phyloP scores from a whole-genome alignment of 371 early-diverging fungal genomes.

The Mycotypha africana region DNA sequence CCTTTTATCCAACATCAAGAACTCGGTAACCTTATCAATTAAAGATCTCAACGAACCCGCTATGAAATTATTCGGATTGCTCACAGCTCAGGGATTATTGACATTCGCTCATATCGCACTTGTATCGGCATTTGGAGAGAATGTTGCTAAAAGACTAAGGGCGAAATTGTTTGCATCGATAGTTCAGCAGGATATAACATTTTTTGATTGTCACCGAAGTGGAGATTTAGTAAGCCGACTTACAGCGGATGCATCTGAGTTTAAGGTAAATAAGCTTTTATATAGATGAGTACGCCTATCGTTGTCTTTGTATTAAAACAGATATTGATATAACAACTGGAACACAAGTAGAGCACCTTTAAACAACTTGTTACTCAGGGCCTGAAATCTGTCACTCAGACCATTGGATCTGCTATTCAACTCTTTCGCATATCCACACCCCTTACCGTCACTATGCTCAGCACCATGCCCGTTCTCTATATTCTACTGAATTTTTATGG shows the following conservation, averaged over 20 bases:
- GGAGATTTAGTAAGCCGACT: slow-evolving; percentile 65
- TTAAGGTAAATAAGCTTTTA: slow-evolving; percentile 41
- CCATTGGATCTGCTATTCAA: slow-evolving; percentile 63
- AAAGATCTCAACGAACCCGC: slow-evolving; percentile 49
- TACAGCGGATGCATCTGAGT: slow-evolving; percentile 67
- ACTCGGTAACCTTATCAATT: slow-evolving; percentile 24
- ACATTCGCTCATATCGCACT: slow-evolving; percentile 72
- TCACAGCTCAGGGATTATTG: slow-evolving; percentile 60
- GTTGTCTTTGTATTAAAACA: background rate
- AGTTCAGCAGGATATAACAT: slow-evolving; percentile 63
- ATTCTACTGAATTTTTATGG: slow-evolving; percentile 66
- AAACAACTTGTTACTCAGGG: slow-evolving; percentile 69
- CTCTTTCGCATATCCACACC: slow-evolving; percentile 60
- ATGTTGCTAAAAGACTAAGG: slow-evolving; percentile 55
- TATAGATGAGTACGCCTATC: no score
- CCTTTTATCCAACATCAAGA: slow-evolving; percentile 45
- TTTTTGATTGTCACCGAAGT: slow-evolving; percentile 65
- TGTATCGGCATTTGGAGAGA: slow-evolving; percentile 71
- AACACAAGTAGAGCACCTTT: slow-evolving; percentile 51
- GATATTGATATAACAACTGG: background rate
- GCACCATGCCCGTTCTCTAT: slow-evolving; percentile 67
- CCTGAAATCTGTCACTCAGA: slow-evolving; percentile 64
- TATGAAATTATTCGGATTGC: slow-evolving; percentile 45
- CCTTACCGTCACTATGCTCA: slow-evolving; percentile 57
- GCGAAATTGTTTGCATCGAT: slow-evolving; percentile 50